Conservation (phyloP, 805 yeast genomes). For the Saccharomycopsis schoenii region DNA sequence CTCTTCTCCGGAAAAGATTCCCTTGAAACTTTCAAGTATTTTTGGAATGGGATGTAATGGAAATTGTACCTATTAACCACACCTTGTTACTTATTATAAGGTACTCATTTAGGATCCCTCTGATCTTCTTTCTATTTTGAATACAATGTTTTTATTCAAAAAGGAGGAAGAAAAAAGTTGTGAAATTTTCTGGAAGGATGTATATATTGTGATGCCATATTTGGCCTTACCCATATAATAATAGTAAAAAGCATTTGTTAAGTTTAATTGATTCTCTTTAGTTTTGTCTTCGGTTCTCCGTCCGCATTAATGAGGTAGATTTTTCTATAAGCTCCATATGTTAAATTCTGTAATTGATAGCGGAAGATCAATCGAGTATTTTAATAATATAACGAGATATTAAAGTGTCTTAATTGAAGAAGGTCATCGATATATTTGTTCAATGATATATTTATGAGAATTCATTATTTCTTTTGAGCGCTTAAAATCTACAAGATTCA, state of each 20-base stretch:
- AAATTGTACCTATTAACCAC: conserved; percentile 1
- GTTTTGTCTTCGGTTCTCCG: neutral
- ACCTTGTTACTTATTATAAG: conserved; percentile 1
- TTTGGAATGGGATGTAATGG: conserved; percentile 1
- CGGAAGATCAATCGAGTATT: neutral
- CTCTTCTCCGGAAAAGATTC: neutral
- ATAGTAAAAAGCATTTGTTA: neutral
- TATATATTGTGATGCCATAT: too few relatives aligned
- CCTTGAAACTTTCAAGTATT: neutral
- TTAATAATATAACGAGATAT: neutral
- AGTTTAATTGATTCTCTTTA: neutral
- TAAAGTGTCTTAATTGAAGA: too few relatives aligned
- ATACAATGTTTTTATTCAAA: neutral
- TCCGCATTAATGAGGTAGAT: conserved; percentile 1
- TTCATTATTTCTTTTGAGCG: too few relatives aligned
- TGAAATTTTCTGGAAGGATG: neutral
- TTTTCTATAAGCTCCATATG: neutral
- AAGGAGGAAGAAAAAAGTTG: neutral
- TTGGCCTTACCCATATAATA: neutral
- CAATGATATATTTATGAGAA: too few relatives aligned
- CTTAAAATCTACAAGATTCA: neutral
- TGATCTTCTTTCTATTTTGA: neutral
- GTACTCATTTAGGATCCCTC: neutral
- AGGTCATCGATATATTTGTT: too few relatives aligned
- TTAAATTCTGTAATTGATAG: neutral